A percentile compares a stretch with the other conserved stretches of the same genome.
Evolutionary conservation across 345 rosid species (phyloP).

Genomic region (Tarenaya hassleriana): DNA sequence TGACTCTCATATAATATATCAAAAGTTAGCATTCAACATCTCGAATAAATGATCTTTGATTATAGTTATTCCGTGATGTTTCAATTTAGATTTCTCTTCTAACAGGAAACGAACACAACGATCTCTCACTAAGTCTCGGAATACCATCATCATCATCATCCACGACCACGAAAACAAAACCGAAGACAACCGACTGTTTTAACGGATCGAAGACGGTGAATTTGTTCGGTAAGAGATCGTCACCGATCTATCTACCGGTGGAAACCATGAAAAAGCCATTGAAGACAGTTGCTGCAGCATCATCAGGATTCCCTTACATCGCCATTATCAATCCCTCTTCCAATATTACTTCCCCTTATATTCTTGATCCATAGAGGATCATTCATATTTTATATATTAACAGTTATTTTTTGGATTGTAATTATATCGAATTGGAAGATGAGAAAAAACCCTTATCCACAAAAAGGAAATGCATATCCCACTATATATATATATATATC

Average conservation of each 20-base stretch:
- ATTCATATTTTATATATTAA: no score
- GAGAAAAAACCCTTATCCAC: no score
- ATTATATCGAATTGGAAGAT: no score
- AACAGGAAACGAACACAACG: slow-evolving; percentile 21
- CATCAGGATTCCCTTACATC: slow-evolving; percentile 99
- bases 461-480: no score
- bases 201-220: slow-evolving; percentile 23
- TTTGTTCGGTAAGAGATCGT: slow-evolving; percentile 21
- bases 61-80: not conserved
- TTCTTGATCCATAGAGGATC: no score
- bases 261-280: slow-evolving; percentile 29
- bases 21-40: no score
- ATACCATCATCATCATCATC: slow-evolving; percentile 32
- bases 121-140: slow-evolving; percentile 81
- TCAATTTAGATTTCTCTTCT: not conserved
- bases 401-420: no score
- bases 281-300: slow-evolving; percentile 85
- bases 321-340: no score
- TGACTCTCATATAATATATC: no score
- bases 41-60: slow-evolving; percentile 24
- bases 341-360: no score
- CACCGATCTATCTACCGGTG: slow-evolving; percentile 22
- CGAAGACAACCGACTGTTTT: slow-evolving; percentile 25
- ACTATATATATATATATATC: no score
- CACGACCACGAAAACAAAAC: slow-evolving; percentile 37